Evolutionary conservation across 345 rosid species (phyloP).

Genomic region (Rhodamnia argentea): DNA sequence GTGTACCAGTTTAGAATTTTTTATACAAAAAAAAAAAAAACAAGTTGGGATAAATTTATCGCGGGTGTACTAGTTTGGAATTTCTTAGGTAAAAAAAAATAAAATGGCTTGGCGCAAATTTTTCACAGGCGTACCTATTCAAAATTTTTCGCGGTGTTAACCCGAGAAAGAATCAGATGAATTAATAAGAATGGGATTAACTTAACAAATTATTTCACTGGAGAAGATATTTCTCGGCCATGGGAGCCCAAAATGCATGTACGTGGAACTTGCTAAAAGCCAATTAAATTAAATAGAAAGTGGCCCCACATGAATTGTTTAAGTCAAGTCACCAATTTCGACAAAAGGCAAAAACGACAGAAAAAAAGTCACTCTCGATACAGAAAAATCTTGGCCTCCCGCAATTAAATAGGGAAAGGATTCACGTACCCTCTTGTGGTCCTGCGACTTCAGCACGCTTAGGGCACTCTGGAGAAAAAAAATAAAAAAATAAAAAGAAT

Average conservation of each 20-base stretch:
- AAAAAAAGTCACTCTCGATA: neutral
- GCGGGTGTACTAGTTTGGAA: too few relatives aligned
- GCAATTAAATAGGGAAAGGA: neutral
- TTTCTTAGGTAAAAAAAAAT: too few relatives aligned
- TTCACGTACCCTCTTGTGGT: neutral
- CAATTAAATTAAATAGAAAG: too few relatives aligned
- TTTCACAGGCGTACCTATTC: too few relatives aligned
- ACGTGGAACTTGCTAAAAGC: too few relatives aligned
- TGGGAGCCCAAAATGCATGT: neutral
- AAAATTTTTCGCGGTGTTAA: too few relatives aligned
- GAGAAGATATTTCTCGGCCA: neutral
- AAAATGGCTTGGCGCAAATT: too few relatives aligned
- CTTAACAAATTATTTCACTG: fast-evolving
- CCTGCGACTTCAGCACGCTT: neutral
- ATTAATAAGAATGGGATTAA: neutral
- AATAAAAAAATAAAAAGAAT: neutral
- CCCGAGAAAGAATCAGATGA: neutral
- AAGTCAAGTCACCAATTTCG: neutral
- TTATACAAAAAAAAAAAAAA: too few relatives aligned
- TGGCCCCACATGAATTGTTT: neutral
- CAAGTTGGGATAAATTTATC: too few relatives aligned
- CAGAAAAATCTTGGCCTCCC: neutral
- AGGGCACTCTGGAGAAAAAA: neutral
- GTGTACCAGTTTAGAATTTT: too few relatives aligned
- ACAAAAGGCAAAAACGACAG: neutral